Percentiles rank a stretch among this genome's conserved stretches.
phyloP scores from a whole-genome alignment of 2,329 filamentous ascomycete species.

The Aureobasidium namibiae region DNA sequence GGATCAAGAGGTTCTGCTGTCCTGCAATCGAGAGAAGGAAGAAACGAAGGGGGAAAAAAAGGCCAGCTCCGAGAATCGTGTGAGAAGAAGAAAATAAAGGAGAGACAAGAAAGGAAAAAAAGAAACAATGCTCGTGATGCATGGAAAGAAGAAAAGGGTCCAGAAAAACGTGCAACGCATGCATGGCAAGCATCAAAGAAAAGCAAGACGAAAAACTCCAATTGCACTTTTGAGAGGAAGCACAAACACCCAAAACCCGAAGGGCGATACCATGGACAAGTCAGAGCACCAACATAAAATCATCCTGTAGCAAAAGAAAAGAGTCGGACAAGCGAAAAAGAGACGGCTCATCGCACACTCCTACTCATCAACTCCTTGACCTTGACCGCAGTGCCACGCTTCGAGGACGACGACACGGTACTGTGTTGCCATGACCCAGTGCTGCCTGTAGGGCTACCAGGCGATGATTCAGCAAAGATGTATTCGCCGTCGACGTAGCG shows the following conservation, averaged over 20 bases:
- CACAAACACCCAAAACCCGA: background rate
- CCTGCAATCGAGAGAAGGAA: background rate
- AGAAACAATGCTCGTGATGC: background rate
- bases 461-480: conserved; percentile 49
- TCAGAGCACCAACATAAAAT: background rate
- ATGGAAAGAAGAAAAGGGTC: background rate
- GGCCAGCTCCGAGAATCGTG: too few species aligned
- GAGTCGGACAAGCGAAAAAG: background rate
- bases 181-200: background rate
- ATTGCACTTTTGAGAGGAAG: background rate
- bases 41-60: background rate
- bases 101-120: background rate
- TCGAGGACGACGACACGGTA: background rate
- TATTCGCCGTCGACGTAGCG: conserved; percentile 95
- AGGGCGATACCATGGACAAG: too few species aligned
- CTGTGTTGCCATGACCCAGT: background rate
- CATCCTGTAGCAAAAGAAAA: background rate
- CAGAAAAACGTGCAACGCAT: too few species aligned
- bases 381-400: background rate
- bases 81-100: too few species aligned
- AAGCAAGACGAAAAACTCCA: background rate
- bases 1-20: too few species aligned
- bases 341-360: background rate
- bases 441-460: background rate
- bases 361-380: conserved; percentile 7